Percentiles rank a stretch among this genome's conserved stretches.
Conservation (phyloP, 495 filamentous ascomycete species). For the Niebla homalea region DNA sequence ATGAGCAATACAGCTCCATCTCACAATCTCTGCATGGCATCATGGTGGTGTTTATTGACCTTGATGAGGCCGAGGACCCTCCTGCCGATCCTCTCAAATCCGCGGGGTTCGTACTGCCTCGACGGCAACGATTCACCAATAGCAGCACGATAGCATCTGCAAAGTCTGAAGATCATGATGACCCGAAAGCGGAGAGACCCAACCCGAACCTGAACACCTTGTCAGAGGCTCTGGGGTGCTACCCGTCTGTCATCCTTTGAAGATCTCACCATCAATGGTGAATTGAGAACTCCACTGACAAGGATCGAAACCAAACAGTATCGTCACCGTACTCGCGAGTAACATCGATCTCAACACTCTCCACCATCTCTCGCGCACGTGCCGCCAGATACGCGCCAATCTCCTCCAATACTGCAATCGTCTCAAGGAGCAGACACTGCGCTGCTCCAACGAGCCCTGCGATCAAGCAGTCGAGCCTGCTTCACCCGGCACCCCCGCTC, state of each 20-base stretch:
- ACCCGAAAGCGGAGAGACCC: slow-evolving; percentile 25
- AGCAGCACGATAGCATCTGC: not conserved
- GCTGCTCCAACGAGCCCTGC: slow-evolving; percentile 56
- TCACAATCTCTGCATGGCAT: slow-evolving; percentile 15
- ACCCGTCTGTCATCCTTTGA: slow-evolving; percentile 51
- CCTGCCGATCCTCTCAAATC: slow-evolving; percentile 22
- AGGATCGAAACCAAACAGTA: slow-evolving; percentile 35
- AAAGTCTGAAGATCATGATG: slow-evolving; percentile 12
- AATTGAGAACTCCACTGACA: not conserved
- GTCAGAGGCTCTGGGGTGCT: slow-evolving; percentile 70
- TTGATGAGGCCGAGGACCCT: slow-evolving; percentile 40
- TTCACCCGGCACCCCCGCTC: slow-evolving; percentile 18
- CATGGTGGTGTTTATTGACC: slow-evolving; percentile 55
- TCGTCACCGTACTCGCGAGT: slow-evolving; percentile 59
- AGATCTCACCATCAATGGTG: too few species aligned
- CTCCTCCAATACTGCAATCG: slow-evolving; percentile 62
- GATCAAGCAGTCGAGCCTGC: not conserved
- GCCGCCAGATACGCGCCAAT: slow-evolving; percentile 62
- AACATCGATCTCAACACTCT: slow-evolving; percentile 75
- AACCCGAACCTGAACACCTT: slow-evolving; percentile 58
- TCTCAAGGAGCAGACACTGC: slow-evolving; percentile 59
- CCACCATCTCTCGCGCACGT: slow-evolving; percentile 64
- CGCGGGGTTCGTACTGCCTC: slow-evolving; percentile 10
- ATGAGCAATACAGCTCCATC: slow-evolving; percentile 14
- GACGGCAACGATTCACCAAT: not conserved